A percentile compares a stretch with the other conserved stretches of the same genome.
phyloP scores from a whole-genome alignment of 176 grass and related monocot genomes.

The Stipa capillata region DNA sequence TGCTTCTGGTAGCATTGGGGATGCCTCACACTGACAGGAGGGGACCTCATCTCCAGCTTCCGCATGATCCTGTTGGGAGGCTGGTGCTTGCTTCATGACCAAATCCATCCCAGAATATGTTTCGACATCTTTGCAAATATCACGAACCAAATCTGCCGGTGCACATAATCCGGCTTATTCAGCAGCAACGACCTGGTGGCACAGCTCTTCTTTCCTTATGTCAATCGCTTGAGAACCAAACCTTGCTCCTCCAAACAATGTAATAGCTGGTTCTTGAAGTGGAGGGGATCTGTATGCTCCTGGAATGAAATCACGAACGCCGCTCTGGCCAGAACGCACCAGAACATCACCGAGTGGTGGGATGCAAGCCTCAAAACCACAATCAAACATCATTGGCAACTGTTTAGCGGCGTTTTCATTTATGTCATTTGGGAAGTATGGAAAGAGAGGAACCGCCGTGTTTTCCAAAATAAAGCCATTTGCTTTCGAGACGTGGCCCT shows the following conservation, averaged over 20 bases:
- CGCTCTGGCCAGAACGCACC: no score
- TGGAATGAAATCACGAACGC: no score
- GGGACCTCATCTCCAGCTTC: not conserved
- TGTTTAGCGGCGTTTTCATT: no score
- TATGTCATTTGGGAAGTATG: no score
- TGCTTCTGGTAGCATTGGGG: not conserved
- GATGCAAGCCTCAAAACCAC: no score
- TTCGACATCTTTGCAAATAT: not conserved
- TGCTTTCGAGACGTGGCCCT: no score
- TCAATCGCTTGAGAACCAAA: slow-evolving; percentile 55
- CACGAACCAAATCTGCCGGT: not conserved
- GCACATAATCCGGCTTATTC: not conserved
- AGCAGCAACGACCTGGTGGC: not conserved
- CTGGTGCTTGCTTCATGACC: not conserved
- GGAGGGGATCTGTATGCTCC: no score
- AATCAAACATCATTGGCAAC: no score
- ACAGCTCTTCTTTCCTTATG: slow-evolving; percentile 52
- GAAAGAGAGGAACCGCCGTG: no score
- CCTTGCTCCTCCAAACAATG: slow-evolving; percentile 84
- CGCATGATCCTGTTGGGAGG: not conserved
- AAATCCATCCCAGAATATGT: not conserved
- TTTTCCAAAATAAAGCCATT: no score
- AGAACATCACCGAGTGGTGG: no score
- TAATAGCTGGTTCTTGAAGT: slow-evolving; percentile 38
- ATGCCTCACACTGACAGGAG: not conserved